Conservation (phyloP, 805 yeast species). For the Cyberlindnera meyerae region DNA sequence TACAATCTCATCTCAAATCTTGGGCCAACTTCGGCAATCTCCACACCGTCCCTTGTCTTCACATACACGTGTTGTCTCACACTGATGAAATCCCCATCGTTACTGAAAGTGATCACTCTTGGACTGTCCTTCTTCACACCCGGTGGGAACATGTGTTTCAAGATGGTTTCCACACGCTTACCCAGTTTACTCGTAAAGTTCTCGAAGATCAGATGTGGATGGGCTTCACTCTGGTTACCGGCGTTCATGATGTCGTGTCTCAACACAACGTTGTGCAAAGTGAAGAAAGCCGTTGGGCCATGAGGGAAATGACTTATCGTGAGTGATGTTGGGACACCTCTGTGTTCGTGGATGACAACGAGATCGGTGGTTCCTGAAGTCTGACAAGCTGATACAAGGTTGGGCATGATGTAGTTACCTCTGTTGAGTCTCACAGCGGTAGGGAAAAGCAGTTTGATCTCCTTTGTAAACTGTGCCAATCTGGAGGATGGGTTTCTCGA, state of each 20-base stretch:
- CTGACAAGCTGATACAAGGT: conserved; percentile 78
- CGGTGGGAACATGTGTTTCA: conserved; percentile 91
- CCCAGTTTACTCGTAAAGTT: conserved; percentile 82
- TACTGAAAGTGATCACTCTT: conserved; percentile 89
- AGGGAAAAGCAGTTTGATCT: conserved; percentile 83
- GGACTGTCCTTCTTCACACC: conserved; percentile 91
- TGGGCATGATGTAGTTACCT: conserved; percentile 87
- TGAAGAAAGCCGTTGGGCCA: conserved; percentile 94
- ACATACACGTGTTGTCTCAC: conserved; percentile 96
- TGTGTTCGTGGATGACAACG: conserved; percentile 85
- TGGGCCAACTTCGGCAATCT: conserved; percentile 97
- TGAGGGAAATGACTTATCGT: conserved; percentile 95
- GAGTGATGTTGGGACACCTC: conserved; percentile 95
- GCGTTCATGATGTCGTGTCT: conserved; percentile 86
- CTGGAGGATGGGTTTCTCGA: conserved; percentile 86
- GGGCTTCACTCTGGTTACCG: conserved; percentile 86
- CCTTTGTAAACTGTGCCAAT: conserved; percentile 88
- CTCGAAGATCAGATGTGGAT: conserved; percentile 92
- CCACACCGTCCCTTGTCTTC: conserved; percentile 81
- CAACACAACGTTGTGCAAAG: conserved; percentile 88
- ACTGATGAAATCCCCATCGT: conserved; percentile 84
- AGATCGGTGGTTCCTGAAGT: conserved; percentile 79
- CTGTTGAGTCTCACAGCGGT: conserved; percentile 84
- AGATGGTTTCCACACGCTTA: conserved; percentile 67
- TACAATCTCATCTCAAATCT: conserved; percentile 93